Evolutionary conservation across 768 basidiomycete genomes (phyloP).

Genomic region (Mycena olivaceomarginata): DNA sequence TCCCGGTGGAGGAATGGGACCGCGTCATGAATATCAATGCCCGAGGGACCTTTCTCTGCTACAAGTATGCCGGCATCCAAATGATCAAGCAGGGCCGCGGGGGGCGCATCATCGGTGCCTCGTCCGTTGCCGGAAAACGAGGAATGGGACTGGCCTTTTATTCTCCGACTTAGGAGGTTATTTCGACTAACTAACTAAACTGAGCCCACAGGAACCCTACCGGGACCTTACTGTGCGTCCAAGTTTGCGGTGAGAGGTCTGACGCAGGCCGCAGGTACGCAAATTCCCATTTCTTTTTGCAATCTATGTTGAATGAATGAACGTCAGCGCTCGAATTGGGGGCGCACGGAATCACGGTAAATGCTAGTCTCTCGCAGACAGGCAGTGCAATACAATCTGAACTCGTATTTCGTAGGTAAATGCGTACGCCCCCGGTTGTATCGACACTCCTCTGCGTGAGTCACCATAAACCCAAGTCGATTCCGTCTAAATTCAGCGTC

Average conservation of each 20-base stretch:
- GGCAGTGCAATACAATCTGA: too few relatives aligned
- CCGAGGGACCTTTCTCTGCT: constrained; percentile 24
- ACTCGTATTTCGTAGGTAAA: background rate
- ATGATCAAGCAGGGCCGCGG: constrained; percentile 38
- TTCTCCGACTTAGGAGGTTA: background rate
- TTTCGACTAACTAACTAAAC: too few relatives aligned
- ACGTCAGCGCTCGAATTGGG: background rate
- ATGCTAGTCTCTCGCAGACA: too few relatives aligned
- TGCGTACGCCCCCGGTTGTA: background rate
- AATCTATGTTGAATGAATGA: background rate
- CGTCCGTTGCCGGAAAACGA: constrained; percentile 23
- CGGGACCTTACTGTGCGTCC: constrained; percentile 1
- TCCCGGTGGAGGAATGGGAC: constrained; percentile 25
- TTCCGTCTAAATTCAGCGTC: background rate
- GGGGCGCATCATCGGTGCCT: constrained; percentile 34
- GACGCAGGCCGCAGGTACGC: constrained; percentile 13
- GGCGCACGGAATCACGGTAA: background rate
- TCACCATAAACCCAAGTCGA: background rate
- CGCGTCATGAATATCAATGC: constrained; percentile 22
- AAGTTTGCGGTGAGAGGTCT: constrained; percentile 19
- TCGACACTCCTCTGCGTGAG: background rate
- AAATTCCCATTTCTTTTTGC: too few relatives aligned
- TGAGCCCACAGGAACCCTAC: background rate
- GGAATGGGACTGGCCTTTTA: background rate
- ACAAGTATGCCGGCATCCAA: constrained; percentile 32